Evolutionary conservation across 495 filamentous ascomycete species (phyloP), one percentile per base, ranked within the genome.

Genomic region (Aeminium ludgeri): DNA sequence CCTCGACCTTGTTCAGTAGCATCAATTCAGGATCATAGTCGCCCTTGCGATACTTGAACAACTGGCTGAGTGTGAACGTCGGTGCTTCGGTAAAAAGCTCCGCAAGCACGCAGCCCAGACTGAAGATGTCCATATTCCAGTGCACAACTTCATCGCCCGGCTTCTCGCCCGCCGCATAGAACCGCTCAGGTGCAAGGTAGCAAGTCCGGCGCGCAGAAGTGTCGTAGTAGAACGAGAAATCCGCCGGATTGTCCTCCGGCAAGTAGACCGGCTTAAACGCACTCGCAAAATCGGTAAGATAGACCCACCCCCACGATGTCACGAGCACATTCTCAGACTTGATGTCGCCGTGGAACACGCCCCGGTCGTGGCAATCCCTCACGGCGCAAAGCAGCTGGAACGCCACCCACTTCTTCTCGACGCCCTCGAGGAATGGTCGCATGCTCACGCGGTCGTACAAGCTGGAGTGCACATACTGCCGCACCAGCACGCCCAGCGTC

Each of bases 81-180:
- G 87, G 85, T 0, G 82, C 68, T 58, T 99, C 91, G n/a, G 94
- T 70, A 48, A 96, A 96, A 2, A 99, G 66, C 57, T 99, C 91
- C 3, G 91, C 91, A 51, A 99, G 93, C 16, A 96, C 91, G 54
- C 91, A 99, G 8, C 89, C 89, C 28, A 77, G 80, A 61, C 89
- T 95, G 62, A 99, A 99, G 20, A 99, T 80, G 56, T 99, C 91
- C 91, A 99, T 99, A 29, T 86, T 86, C 85, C 89, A 94, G 30
- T 79, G 84, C 32, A 86, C 65, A 43, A 70, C 69, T 15, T 79
- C 65, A 39, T 67, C 75, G 6, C 68, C 44, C 20, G 37, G 65
- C 36, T 74, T 69, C 50, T 82, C 72, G 2, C 74, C 78, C 1
- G 77, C 66, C 4, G 70, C 68, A 12, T 91, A 56, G 49, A 99